Percentiles rank a stretch among this genome's conserved stretches.
Conservation (phyloP, 2,329 filamentous ascomycete genomes). For the Hymenoscyphus albidus region DNA sequence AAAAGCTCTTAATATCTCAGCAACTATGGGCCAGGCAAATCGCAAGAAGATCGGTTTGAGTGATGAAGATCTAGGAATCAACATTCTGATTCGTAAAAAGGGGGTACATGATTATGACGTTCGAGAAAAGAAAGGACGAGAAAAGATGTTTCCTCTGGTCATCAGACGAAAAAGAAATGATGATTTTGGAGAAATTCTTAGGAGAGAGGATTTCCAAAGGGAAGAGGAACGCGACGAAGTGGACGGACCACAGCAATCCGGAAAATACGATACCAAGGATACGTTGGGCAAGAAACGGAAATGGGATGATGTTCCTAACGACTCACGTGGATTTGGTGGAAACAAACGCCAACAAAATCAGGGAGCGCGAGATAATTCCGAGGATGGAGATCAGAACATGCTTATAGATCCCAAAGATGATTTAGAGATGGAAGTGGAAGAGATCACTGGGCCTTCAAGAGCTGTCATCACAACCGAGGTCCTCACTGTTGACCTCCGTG, state of each 20-base stretch:
- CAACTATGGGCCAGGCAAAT: constrained; percentile 76
- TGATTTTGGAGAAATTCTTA: constrained; percentile 91
- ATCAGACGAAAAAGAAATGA: constrained; percentile 75
- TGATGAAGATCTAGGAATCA: constrained; percentile 88
- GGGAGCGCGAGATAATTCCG: constrained; percentile 33
- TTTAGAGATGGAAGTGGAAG: constrained; percentile 50
- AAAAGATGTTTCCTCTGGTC: constrained; percentile 87
- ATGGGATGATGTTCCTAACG: constrained; percentile 67
- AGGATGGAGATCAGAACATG: constrained; percentile 43
- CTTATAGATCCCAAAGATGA: constrained; percentile 53
- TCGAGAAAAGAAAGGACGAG: constrained; percentile 82
- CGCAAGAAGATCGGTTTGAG: constrained; percentile 82
- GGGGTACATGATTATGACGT: constrained; percentile 93
- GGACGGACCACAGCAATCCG: constrained; percentile 54
- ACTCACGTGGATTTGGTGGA: constrained; percentile 40
- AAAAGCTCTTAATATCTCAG: constrained; percentile 83
- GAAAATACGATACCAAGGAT: constrained; percentile 50
- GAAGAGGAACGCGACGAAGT: constrained; percentile 84
- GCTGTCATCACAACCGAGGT: constrained; percentile 60
- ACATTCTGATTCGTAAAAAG: constrained; percentile 82
- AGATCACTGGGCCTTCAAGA: constrained; percentile 68
- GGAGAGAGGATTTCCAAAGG: constrained; percentile 87
- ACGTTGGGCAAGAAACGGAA: constrained; percentile 87
- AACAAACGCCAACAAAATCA: constrained; percentile 58
- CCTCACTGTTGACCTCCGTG: constrained; percentile 66